A percentile compares a stretch with the other conserved stretches of the same genome.
Conservation (phyloP, 768 basidiomycete genomes). For the Tulasnella calospora region DNA sequence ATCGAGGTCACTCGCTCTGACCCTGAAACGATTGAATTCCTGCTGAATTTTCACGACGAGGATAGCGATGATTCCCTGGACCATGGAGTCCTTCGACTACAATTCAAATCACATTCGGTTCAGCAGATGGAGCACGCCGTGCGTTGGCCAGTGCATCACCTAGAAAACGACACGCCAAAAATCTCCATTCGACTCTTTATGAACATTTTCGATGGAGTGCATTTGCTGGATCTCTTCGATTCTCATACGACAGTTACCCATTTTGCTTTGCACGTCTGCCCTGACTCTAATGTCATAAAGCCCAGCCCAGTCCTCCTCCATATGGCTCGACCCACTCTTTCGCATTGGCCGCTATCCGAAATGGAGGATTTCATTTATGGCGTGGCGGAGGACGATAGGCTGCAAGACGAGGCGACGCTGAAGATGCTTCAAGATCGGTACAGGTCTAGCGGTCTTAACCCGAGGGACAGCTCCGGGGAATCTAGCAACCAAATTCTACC, state of each 20-base stretch:
- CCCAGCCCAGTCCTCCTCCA: neutral
- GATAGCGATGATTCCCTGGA: neutral
- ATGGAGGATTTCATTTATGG: neutral
- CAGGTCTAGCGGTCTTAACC: neutral
- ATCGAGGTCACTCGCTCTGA: neutral
- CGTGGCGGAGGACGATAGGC: neutral
- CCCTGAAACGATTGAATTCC: neutral
- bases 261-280: neutral
- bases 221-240: neutral
- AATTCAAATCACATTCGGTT: neutral
- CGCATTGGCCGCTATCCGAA: neutral
- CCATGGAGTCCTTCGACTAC: neutral
- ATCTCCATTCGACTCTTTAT: neutral
- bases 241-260: neutral
- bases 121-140: neutral
- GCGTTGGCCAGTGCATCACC: neutral
- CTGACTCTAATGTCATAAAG: neutral
- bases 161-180: neutral
- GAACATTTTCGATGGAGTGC: neutral
- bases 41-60: neutral
- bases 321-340: neutral
- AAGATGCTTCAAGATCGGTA: neutral
- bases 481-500: neutral
- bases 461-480: neutral
- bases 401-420: neutral